Evolutionary conservation across 1,284 basidiomycete species (phyloP).

Genomic region (Ceraceosorus bombacis): DNA sequence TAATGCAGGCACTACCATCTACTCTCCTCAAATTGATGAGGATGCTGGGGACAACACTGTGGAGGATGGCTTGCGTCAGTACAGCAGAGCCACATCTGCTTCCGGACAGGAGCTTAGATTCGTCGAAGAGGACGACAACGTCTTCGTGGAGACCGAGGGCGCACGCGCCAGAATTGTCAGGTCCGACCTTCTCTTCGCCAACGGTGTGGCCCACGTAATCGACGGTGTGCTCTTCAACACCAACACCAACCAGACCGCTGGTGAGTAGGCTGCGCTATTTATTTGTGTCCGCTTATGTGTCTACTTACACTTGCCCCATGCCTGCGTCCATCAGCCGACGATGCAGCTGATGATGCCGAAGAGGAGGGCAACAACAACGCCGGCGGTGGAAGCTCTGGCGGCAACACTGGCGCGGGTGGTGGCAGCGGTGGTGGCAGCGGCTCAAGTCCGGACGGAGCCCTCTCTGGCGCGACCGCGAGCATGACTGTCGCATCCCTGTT

Average conservation of each 20-base stretch:
- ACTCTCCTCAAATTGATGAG: slow-evolving; percentile 53
- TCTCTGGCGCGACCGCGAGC: neutral
- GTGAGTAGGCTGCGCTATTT: slow-evolving; percentile 53
- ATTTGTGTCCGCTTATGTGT: neutral
- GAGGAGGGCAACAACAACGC: neutral
- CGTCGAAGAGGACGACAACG: slow-evolving; percentile 18
- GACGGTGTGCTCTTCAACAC: slow-evolving; percentile 60
- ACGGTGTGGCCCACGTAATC: slow-evolving; percentile 66
- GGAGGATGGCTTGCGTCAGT: neutral
- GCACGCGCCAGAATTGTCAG: slow-evolving; percentile 56
- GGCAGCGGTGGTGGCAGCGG: neutral
- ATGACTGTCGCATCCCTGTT: neutral
- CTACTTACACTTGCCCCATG: neutral
- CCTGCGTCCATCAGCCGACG: neutral
- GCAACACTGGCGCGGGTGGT: neutral
- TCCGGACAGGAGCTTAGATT: slow-evolving; percentile 59
- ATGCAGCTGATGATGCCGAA: neutral
- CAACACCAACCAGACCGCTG: slow-evolving; percentile 54
- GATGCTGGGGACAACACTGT: neutral
- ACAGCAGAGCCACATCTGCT: slow-evolving; percentile 54
- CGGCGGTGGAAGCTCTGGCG: neutral
- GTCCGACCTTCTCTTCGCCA: slow-evolving; percentile 61
- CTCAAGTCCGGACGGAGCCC: neutral
- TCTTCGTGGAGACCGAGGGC: neutral
- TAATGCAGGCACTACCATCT: slow-evolving; percentile 54